phyloP scores from a whole-genome alignment of 768 basidiomycete genomes.

The Leccinum uliginosum region DNA sequence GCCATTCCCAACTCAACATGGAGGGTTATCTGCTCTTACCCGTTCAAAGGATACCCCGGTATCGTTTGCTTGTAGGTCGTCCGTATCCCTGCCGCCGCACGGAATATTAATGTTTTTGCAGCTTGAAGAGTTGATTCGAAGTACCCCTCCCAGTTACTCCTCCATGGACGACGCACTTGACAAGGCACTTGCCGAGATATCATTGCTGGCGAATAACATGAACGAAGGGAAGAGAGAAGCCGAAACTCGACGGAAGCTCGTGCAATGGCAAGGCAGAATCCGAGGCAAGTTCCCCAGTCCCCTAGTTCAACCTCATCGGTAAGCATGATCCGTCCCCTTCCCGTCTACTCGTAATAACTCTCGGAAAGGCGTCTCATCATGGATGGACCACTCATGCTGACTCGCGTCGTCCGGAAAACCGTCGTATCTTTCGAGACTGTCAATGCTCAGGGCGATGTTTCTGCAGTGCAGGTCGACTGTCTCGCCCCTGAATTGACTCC shows the following conservation, averaged over 20 bases:
- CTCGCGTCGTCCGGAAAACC: slow-evolving; percentile 87
- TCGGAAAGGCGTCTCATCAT: slow-evolving; percentile 76
- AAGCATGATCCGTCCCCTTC: slow-evolving; percentile 19
- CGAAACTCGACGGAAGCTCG: slow-evolving; percentile 86
- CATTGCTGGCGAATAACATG: slow-evolving; percentile 88
- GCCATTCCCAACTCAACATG: slow-evolving; percentile 89
- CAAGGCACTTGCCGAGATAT: slow-evolving; percentile 81
- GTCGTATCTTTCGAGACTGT: slow-evolving; percentile 77
- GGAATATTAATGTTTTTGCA: slow-evolving; percentile 3
- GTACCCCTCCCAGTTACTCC: slow-evolving; percentile 76
- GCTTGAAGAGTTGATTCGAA: slow-evolving; percentile 83
- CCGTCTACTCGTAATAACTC: slow-evolving; percentile 5
- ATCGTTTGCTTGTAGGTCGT: slow-evolving; percentile 78
- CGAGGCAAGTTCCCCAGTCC: slow-evolving; percentile 91
- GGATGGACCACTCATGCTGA: slow-evolving; percentile 82
- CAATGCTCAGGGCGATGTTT: slow-evolving; percentile 70
- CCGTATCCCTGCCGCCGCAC: slow-evolving; percentile 1
- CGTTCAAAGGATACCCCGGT: slow-evolving; percentile 96
- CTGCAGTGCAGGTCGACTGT: slow-evolving; percentile 85
- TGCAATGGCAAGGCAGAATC: slow-evolving; percentile 88
- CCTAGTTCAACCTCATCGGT: slow-evolving; percentile 98
- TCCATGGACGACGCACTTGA: slow-evolving; percentile 81
- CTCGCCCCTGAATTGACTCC: slow-evolving; percentile 84
- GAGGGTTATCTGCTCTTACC: slow-evolving; percentile 93
- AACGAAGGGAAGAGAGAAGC: slow-evolving; percentile 97